Percentiles rank a stretch among this genome's conserved stretches.
Evolutionary conservation across 805 yeast species (phyloP).

Genomic region (Candida takata): DNA sequence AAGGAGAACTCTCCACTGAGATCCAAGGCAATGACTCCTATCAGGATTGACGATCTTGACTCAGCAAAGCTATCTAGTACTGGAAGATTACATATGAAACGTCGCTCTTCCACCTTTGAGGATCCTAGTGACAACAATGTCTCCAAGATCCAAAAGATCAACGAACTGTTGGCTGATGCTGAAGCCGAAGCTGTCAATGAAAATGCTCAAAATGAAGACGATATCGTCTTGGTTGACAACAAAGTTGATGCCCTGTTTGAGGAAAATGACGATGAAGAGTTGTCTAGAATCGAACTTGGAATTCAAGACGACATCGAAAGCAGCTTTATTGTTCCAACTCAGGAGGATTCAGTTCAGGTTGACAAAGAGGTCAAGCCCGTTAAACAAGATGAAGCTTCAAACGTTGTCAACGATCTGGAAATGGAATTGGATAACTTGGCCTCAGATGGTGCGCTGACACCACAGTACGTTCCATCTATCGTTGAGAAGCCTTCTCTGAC

Average conservation of each 20-base stretch:
- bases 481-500: constrained; percentile 2
- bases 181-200: constrained; percentile 4
- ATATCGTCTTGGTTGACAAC: neutral
- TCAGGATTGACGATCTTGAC: constrained; percentile 2
- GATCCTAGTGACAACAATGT: constrained; percentile 19
- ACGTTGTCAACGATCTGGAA: neutral
- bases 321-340: constrained; percentile 6
- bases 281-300: constrained; percentile 21
- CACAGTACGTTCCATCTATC: constrained; percentile 4
- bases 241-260: constrained; percentile 12
- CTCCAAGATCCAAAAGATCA: constrained; percentile 8
- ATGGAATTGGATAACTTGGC: constrained; percentile 4
- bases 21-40: constrained; percentile 7
- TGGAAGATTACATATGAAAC: constrained; percentile 6
- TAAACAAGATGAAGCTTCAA: neutral
- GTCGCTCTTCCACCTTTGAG: constrained; percentile 15
- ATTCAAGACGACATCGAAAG: constrained; percentile 1
- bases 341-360: constrained; percentile 7
- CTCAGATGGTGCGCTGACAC: constrained; percentile 16
- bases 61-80: constrained; percentile 6
- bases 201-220: constrained; percentile 1
- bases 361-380: constrained; percentile 2
- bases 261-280: constrained; percentile 22
- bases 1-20: constrained; percentile 13
- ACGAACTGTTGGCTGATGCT: constrained; percentile 2